Base-by-base conservation (phyloP, 2,329 filamentous ascomycete species). In the Sclerotinia glacialis region DNA sequence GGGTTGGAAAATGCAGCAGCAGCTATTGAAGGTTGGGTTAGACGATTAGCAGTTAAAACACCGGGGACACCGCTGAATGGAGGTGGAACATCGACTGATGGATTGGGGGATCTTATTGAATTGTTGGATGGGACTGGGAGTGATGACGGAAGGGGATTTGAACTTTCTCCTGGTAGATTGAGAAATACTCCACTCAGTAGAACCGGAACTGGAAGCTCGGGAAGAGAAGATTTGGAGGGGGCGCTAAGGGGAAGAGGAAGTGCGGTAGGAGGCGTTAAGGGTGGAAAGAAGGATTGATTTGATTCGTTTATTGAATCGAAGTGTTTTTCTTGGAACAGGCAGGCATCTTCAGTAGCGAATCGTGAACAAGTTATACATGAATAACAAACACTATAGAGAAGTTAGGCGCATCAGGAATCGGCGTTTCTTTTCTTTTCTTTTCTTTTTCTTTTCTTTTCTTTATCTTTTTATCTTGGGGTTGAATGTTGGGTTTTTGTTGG, bases 21-120 rank as follows among this genome's bases (percentile, higher is more conserved):
- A 7, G 89, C 90, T 2, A 88, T 98, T 40, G 95, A 98, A 78
- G 90, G 89, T 1, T 99, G 95, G 93, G 82, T 98, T 67, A 84
- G 93, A 68, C 92, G 92, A 69, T 88, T 96, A 47, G 92, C 92
- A 68, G 81, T 84, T 7, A 89, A 88, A 74, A 82, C 85, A 5
- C 82, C 83, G 0, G 72, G 78, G 26, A 31, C 62, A 47, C 49
- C 47, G 11, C 34, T 16, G 1, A 77, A 79, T 34, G 60, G 70
- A 26, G 68, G 74, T 76, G 72, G 72, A 75, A 72, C 81, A 76
- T 72, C 72, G 74, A 73, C 81, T 76, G 72, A 79, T 26, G 82
- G 80, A 7, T 76, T 84, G 18, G 81, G 84, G 5, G 89, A 92
- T 77, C 77, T 92, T 50, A 93, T 93, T 74, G 90, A 93, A 76